A percentile compares a stretch with the other conserved stretches of the same genome.
Conservation (phyloP, 495 filamentous ascomycete species). For the Chaetomium fimeti region DNA sequence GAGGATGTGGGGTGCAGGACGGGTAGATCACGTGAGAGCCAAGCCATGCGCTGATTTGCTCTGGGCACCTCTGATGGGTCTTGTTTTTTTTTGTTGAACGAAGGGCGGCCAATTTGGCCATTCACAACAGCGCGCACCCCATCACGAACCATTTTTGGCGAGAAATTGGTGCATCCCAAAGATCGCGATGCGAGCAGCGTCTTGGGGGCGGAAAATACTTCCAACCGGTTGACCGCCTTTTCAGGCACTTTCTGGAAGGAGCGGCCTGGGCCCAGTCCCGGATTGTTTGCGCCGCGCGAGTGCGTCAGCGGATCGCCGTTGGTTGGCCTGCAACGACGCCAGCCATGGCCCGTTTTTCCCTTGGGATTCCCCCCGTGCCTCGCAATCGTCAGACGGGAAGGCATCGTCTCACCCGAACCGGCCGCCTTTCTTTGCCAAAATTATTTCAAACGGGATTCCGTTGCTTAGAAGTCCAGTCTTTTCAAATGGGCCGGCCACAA, state of each 20-base stretch:
- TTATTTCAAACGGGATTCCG: conserved; percentile 8
- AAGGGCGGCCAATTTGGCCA: background rate
- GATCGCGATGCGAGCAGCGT: background rate
- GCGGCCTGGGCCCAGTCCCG: background rate
- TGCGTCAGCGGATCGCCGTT: conserved; percentile 14
- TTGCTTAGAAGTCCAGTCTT: background rate
- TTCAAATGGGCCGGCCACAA: background rate
- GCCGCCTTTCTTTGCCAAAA: background rate
- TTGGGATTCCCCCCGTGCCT: conserved; percentile 1
- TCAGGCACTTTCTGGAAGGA: conserved; percentile 12
- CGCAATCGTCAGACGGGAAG: background rate
- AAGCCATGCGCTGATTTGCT: conserved; percentile 27
- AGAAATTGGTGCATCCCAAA: background rate
- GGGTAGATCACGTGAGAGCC: conserved; percentile 29
- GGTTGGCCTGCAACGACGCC: conserved; percentile 3
- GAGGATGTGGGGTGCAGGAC: conserved; percentile 34
- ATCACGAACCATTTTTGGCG: background rate
- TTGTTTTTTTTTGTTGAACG: background rate
- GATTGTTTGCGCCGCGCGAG: conserved; percentile 18
- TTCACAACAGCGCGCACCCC: background rate
- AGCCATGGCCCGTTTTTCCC: background rate
- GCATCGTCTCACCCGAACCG: background rate
- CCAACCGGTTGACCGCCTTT: conserved; percentile 22
- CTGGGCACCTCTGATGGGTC: background rate
- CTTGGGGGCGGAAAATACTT: background rate